Base-by-base conservation (phyloP, 768 basidiomycete species). In the Lactarius hengduanensis region DNA sequence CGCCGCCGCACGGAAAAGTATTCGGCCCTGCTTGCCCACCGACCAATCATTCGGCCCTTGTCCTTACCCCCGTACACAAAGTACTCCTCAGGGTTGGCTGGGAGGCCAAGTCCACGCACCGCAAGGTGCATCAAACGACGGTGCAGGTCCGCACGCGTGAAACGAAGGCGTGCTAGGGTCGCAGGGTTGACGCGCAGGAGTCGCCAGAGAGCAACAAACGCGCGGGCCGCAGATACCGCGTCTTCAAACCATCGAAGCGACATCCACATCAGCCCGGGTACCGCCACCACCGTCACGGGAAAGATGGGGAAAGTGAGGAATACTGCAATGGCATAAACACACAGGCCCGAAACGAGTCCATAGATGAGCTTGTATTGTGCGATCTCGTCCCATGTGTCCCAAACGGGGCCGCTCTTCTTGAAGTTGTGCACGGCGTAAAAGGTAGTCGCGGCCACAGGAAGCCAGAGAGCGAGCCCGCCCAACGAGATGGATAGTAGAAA, bases 331-430 rank as follows among this genome's bases (percentile, higher is more conserved):
- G 81, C 61, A 85, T 91, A 93, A 36, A 93, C 90, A 61, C 82
- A 77, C 4, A 90, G 66, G 1, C 91, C 92, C 0, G 91, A 88
- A 10, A 87, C 71, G 40, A 95, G 81, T 11, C 94, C 94, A 71
- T 92, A 92, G 26, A 89, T 84, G 61, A 94, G 86, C 74, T 94
- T 94, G 76, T 92, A 91, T 73, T 94, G 91, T 13, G 92, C 91
- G 69, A 94, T 92, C 74, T 94, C 92, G 72, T 94, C 93, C 83
- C 86, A 93, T 0, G 91, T 93, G 73, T 94, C 90, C 79, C 89
- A 90, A 43, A 90, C 82, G 0, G 91, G 91, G 0, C 92, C 92
- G 0, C 83, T 88, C 77, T 86, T 88, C 77, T 90, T 91, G 80
- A 91, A 91, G 69, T 87, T 86, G 71, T 82, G 83, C 26, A 90